Conservation (phyloP, 768 basidiomycete genomes). For the Lepiota venenata region DNA sequence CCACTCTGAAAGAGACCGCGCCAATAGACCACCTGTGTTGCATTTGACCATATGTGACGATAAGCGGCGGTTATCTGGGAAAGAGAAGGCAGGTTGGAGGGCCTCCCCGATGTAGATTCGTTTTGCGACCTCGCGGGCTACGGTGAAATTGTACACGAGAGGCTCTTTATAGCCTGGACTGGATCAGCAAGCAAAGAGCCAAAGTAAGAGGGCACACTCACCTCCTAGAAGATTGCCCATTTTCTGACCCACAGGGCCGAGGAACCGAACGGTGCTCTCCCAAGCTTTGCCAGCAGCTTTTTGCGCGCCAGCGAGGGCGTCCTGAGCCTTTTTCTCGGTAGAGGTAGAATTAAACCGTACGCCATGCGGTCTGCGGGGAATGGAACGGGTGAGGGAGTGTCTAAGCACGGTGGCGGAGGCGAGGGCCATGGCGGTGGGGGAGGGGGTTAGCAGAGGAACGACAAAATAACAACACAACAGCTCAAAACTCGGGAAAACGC, state of each 20-base stretch:
- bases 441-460: constrained; percentile 11
- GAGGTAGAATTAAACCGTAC: constrained; percentile 42
- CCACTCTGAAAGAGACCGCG: constrained; percentile 57
- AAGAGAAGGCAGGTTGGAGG: constrained; percentile 66
- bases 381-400: constrained; percentile 27
- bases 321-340: constrained; percentile 67
- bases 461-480: neutral
- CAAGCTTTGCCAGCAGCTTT: constrained; percentile 53
- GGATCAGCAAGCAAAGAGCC: neutral
- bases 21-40: constrained; percentile 57
- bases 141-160: constrained; percentile 72
- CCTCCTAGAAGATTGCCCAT: constrained; percentile 53
- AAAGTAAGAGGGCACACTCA: constrained; percentile 17
- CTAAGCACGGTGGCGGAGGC: constrained; percentile 23
- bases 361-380: constrained; percentile 21
- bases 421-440: constrained; percentile 25
- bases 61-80: constrained; percentile 56
- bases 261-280: constrained; percentile 42
- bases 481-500: constrained; percentile 11
- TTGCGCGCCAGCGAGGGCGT: constrained; percentile 56
- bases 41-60: constrained; percentile 59
- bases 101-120: constrained; percentile 72
- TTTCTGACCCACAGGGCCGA: constrained; percentile 47
- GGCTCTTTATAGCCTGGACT: constrained; percentile 68
- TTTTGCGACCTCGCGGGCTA: constrained; percentile 72